Evolutionary conservation across 305 asterid genomes (phyloP).

Genomic region (Coffea humblotiana): DNA sequence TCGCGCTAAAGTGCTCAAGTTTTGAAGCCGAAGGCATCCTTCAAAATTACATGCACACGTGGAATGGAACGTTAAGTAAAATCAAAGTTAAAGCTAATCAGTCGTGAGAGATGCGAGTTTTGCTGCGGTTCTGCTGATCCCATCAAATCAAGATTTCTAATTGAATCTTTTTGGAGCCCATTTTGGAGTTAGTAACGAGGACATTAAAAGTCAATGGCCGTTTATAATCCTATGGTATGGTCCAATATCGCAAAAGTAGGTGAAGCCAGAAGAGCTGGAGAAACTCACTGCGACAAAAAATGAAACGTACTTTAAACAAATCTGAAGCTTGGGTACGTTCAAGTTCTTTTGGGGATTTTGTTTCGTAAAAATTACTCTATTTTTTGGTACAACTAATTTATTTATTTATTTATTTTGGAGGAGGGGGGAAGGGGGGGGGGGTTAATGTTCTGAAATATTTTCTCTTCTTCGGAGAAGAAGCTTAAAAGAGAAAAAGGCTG

Average conservation of each 20-base stretch:
- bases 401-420: neutral
- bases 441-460: neutral
- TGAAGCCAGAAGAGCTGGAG: neutral
- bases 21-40: neutral
- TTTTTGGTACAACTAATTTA: neutral
- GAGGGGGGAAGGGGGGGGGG: no score
- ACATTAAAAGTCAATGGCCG: neutral
- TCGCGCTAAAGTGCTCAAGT: neutral
- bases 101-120: neutral
- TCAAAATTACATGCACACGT: neutral
- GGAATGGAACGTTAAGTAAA: neutral
- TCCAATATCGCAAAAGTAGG: neutral
- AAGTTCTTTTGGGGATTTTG: neutral
- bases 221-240: neutral
- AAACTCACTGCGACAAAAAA: conserved; percentile 10
- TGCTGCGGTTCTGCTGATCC: conserved; percentile 5
- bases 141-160: neutral
- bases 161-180: neutral
- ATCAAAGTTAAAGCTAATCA: neutral
- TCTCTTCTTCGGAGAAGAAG: neutral
- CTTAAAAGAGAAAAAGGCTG: conserved; percentile 17
- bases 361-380: neutral
- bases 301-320: neutral
- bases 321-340: no score
- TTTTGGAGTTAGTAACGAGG: neutral